Conservation (phyloP, 2,329 filamentous ascomycete species). For the Xylariaceae sp. region DNA sequence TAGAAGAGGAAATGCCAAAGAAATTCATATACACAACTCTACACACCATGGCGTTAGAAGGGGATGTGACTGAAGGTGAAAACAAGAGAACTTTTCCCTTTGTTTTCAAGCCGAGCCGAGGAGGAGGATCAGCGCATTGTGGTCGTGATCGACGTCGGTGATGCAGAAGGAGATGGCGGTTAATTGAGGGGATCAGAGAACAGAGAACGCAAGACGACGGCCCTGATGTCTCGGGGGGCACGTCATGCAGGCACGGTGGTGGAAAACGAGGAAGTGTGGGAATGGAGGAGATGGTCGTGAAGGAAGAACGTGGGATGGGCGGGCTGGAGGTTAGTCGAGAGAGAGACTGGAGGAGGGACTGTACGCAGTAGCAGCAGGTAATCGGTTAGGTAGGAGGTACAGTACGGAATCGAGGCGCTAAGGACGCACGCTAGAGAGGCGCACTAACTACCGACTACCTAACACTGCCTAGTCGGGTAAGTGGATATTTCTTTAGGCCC, state of each 20-base stretch:
- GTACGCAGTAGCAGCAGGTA: too few relatives aligned
- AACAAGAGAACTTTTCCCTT: conserved; percentile 6
- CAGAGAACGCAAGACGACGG: neutral
- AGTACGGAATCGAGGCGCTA: neutral
- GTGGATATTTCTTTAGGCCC: neutral
- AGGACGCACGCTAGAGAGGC: neutral
- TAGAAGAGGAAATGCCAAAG: conserved; percentile 4
- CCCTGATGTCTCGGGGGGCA: neutral
- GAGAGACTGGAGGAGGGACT: neutral
- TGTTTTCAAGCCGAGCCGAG: conserved; percentile 7
- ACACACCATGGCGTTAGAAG: conserved; percentile 16
- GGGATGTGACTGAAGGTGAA: neutral
- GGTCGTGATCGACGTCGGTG: conserved; percentile 3
- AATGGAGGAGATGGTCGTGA: neutral
- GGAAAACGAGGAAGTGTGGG: neutral
- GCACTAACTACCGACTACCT: neutral
- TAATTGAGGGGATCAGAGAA: neutral
- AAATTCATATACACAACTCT: neutral
- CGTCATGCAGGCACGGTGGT: neutral
- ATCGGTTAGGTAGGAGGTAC: neutral
- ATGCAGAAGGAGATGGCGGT: neutral
- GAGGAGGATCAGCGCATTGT: conserved; percentile 9
- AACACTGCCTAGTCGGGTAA: neutral
- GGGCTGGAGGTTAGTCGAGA: neutral
- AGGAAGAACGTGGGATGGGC: neutral